Evolutionary conservation across 2,329 filamentous ascomycete genomes (phyloP).

Genomic region (Colletotrichum destructivum): DNA sequence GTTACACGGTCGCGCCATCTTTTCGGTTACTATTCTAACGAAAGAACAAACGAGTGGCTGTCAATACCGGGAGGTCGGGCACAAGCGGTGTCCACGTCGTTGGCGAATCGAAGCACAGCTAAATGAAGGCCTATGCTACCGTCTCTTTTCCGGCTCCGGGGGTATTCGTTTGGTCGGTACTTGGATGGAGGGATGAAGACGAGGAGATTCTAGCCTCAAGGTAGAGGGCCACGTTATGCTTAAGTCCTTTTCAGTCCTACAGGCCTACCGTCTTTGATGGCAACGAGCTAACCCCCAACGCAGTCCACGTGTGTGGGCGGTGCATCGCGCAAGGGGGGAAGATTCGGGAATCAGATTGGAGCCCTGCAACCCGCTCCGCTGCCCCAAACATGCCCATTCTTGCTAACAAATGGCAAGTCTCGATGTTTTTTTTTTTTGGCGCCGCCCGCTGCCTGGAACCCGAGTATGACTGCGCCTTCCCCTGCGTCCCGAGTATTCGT

Average conservation of each 20-base stretch:
- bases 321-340: neutral
- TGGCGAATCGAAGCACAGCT: neutral
- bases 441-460: neutral
- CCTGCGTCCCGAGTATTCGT: slow-evolving; percentile 22
- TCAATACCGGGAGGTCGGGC: too few species aligned
- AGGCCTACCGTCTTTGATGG: too few species aligned
- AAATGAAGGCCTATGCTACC: too few species aligned
- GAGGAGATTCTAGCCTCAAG: neutral
- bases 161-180: neutral
- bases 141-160: neutral
- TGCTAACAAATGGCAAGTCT: slow-evolving; percentile 5
- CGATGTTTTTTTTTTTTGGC: too few species aligned
- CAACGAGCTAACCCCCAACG: neutral
- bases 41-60: neutral
- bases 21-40: neutral
- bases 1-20: slow-evolving; percentile 27
- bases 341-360: neutral
- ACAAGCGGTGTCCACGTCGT: neutral
- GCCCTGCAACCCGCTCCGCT: neutral
- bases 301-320: neutral
- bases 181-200: neutral
- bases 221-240: slow-evolving; percentile 8
- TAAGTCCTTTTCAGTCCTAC: slow-evolving; percentile 6
- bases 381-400: neutral
- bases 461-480: slow-evolving; percentile 29